Percentiles rank a stretch among this genome's conserved stretches.
These are phyloP conservation scores for Coemansia sp. DNA, from an alignment of 192 early-diverging fungal genomes.

Conservation along the genomic window DNA sequence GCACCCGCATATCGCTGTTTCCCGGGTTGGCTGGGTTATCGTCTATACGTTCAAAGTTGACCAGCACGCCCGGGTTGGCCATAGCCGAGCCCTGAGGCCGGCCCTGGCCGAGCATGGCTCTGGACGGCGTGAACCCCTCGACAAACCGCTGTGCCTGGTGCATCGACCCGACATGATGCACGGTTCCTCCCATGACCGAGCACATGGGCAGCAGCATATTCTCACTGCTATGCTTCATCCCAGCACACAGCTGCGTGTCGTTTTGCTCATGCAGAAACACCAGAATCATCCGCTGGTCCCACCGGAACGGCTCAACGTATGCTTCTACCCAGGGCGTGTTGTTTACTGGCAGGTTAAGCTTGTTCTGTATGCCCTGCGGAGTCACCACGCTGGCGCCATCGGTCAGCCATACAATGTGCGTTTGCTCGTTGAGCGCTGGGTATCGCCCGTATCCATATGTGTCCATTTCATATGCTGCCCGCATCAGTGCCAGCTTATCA, in stretches of 20 bases:
- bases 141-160: slow-evolving; percentile 63
- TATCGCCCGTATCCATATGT: slow-evolving; percentile 71
- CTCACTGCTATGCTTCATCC: slow-evolving; percentile 48
- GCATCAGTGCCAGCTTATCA: slow-evolving; percentile 66
- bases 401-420: slow-evolving; percentile 77
- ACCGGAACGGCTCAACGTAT: slow-evolving; percentile 77
- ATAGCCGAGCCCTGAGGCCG: slow-evolving; percentile 27
- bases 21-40: slow-evolving; percentile 41
- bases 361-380: slow-evolving; percentile 41
- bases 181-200: slow-evolving; percentile 65
- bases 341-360: slow-evolving; percentile 66
- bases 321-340: slow-evolving; percentile 62
- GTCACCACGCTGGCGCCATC: slow-evolving; percentile 65
- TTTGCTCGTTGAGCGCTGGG: slow-evolving; percentile 60
- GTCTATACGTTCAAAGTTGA: slow-evolving; percentile 63
- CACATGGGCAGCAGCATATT: slow-evolving; percentile 64
- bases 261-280: slow-evolving; percentile 58
- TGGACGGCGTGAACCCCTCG: slow-evolving; percentile 52
- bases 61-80: slow-evolving; percentile 55
- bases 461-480: slow-evolving; percentile 62
- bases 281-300: slow-evolving; percentile 75
- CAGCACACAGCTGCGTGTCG: slow-evolving; percentile 28
- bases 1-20: slow-evolving; percentile 39
- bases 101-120: slow-evolving; percentile 11
- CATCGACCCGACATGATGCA: slow-evolving; percentile 54